Conservation (phyloP, 352 stramenopile genomes). For the Pythium dissimile region DNA sequence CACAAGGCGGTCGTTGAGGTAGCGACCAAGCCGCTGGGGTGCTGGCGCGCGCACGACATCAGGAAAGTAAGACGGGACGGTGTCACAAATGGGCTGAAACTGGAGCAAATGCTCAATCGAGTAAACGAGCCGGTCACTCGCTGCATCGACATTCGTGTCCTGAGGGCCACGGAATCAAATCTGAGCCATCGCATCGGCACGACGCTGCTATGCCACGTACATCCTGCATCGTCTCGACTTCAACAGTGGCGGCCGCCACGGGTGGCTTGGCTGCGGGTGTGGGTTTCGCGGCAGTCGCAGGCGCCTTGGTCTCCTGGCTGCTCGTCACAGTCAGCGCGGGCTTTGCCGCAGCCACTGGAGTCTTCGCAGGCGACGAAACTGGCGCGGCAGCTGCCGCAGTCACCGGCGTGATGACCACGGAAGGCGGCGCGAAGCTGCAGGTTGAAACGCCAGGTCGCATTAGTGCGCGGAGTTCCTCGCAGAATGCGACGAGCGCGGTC, state of each 20-base stretch:
- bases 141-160: constrained; percentile 17
- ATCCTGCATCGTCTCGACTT: neutral
- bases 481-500: neutral
- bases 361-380: too few relatives aligned
- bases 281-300: neutral
- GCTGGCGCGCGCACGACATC: constrained; percentile 43
- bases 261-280: neutral
- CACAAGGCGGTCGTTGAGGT: constrained; percentile 47
- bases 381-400: constrained; percentile 16
- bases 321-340: neutral
- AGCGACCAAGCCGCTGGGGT: constrained; percentile 22
- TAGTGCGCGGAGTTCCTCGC: too few relatives aligned
- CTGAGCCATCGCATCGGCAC: too few relatives aligned
- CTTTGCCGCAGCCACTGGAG: too few relatives aligned
- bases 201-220: neutral
- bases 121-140: constrained; percentile 46
- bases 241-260: too few relatives aligned
- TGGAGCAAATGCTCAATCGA: constrained; percentile 65
- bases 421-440: neutral
- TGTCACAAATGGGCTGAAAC: constrained; percentile 58
- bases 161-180: neutral
- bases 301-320: neutral
- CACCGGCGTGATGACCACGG: neutral
- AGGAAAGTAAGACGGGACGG: constrained; percentile 32
- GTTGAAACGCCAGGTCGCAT: too few relatives aligned